A percentile compares a stretch with the other conserved stretches of the same genome.
Evolutionary conservation across 345 rosid species (phyloP).

Genomic region (Triadica sebifera): DNA sequence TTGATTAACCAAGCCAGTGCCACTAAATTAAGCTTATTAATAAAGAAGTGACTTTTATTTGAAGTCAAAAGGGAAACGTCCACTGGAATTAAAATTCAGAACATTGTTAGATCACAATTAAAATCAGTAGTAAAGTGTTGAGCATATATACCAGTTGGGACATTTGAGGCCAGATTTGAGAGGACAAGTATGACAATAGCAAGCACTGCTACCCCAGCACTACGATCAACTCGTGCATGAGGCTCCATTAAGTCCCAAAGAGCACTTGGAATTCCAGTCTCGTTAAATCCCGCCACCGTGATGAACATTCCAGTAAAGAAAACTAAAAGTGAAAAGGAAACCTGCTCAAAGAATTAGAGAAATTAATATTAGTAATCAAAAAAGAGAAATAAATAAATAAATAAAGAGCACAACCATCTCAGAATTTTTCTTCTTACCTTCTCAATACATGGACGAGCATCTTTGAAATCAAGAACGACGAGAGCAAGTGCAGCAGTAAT

Average conservation of each 20-base stretch:
- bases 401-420: background rate
- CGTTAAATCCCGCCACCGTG: conserved; percentile 75
- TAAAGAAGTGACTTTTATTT: background rate
- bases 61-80: no score
- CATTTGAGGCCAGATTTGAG: conserved; percentile 82
- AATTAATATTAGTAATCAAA: background rate
- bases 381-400: background rate
- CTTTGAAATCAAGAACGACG: conserved; percentile 76
- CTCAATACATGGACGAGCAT: conserved; percentile 73
- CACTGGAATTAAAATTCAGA: no score
- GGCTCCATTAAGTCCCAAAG: conserved; percentile 84
- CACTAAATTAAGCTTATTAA: background rate
- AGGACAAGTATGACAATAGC: conserved; percentile 59
- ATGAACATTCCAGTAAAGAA: conserved; percentile 92
- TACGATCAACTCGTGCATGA: conserved; percentile 44
- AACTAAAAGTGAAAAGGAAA: conserved; percentile 67
- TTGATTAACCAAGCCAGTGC: no score
- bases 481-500: conserved; percentile 80
- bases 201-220: conserved; percentile 55
- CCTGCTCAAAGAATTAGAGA: conserved; percentile 36
- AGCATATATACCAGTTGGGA: conserved; percentile 77
- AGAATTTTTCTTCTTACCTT: conserved; percentile 53
- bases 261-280: conserved; percentile 70
- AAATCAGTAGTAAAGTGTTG: background rate
- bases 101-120: no score